Evolutionary conservation across 805 yeast species (phyloP).

Genomic region (Pichia rugopelliculosa): DNA sequence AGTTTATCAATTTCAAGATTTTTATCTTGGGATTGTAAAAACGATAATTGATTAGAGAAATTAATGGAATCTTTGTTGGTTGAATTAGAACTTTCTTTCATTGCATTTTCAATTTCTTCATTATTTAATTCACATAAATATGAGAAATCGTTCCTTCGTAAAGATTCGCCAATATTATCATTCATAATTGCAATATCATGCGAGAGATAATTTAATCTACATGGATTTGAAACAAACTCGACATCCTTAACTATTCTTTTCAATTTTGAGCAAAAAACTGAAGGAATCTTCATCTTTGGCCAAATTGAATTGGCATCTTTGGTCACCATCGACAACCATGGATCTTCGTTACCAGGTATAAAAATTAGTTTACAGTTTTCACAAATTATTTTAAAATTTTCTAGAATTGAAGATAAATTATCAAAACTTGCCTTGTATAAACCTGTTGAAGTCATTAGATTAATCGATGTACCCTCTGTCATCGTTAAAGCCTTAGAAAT

Average conservation of each 20-base stretch:
- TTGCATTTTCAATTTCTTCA: constrained; percentile 13
- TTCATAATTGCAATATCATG: constrained; percentile 75
- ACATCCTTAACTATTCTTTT: constrained; percentile 46
- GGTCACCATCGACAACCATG: constrained; percentile 74
- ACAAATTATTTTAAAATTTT: constrained; percentile 49
- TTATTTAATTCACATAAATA: constrained; percentile 33
- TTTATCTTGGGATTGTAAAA: constrained; percentile 13
- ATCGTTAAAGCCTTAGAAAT: constrained; percentile 55
- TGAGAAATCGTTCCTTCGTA: constrained; percentile 61
- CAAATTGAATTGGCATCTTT: constrained; percentile 53
- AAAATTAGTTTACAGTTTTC: constrained; percentile 53
- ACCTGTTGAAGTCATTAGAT: constrained; percentile 43
- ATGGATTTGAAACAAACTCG: constrained; percentile 69
- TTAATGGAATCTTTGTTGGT: constrained; percentile 2
- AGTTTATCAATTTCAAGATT: constrained; percentile 24
- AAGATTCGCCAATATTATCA: constrained; percentile 64
- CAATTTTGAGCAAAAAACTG: constrained; percentile 60
- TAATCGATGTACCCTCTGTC: constrained; percentile 41
- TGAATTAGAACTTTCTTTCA: not conserved
- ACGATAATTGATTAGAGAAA: not conserved
- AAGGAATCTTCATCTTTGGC: constrained; percentile 74
- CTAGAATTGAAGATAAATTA: constrained; percentile 56
- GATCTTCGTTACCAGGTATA: constrained; percentile 88
- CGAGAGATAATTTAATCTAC: constrained; percentile 66
- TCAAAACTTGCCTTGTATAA: constrained; percentile 66